Conservation (phyloP, 805 yeast species). For the Starmerella sp. region DNA sequence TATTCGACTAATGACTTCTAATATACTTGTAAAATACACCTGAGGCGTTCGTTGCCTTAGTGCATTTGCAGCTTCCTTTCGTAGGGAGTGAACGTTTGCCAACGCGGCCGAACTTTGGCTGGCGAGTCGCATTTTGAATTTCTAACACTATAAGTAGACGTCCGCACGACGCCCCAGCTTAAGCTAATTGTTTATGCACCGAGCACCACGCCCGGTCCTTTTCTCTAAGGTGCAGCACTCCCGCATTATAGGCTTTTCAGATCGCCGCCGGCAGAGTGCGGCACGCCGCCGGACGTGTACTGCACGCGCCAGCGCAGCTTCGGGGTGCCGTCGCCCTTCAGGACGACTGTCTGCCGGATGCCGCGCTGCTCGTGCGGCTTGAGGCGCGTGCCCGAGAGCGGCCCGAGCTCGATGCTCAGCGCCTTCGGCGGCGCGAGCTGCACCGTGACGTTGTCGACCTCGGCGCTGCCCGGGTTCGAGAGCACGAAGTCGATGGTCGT, state of each 20-base stretch:
- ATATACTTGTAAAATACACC: no score
- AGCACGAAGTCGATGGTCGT: slow-evolving; percentile 40
- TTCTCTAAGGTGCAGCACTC: no score
- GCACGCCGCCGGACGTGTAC: slow-evolving; percentile 40
- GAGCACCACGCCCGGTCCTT: neutral
- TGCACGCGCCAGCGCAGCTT: slow-evolving; percentile 69
- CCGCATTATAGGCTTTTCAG: slow-evolving; percentile 19
- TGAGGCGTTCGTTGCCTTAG: no score
- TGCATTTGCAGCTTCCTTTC: no score
- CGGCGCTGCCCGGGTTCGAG: slow-evolving; percentile 38
- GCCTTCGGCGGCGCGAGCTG: slow-evolving; percentile 62
- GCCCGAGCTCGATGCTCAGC: slow-evolving; percentile 45
- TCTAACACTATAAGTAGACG: no score
- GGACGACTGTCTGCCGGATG: slow-evolving; percentile 42
- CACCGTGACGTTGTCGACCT: slow-evolving; percentile 44
- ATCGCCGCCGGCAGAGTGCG: slow-evolving; percentile 36
- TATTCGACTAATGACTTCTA: no score
- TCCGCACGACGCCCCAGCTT: no score
- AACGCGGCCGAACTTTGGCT: no score
- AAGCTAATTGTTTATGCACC: no score
- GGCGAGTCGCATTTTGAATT: no score
- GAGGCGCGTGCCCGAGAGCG: slow-evolving; percentile 50
- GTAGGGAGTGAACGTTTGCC: no score
- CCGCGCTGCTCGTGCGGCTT: slow-evolving; percentile 39
- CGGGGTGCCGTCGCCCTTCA: slow-evolving; percentile 31